A percentile compares a stretch with the other conserved stretches of the same genome.
phyloP scores from a whole-genome alignment of 306 rosid genomes.

The Gastrolobium bilobum region DNA sequence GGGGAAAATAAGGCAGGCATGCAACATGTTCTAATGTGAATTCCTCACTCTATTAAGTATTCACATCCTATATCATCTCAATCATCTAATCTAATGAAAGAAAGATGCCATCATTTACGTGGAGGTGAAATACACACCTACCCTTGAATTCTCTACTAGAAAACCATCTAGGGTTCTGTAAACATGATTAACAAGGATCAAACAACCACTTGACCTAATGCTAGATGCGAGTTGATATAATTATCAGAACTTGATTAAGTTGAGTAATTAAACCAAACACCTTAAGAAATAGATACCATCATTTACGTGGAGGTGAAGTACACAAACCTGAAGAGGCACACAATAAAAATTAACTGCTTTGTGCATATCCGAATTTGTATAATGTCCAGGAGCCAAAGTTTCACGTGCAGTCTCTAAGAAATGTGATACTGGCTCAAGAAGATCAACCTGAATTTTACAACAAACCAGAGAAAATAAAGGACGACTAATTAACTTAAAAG shows the following conservation, averaged over 20 bases:
- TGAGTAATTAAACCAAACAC: too few species aligned
- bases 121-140: conserved; percentile 32
- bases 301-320: conserved; percentile 7
- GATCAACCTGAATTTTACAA: conserved; percentile 78
- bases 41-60: conserved; percentile 7
- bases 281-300: too few species aligned
- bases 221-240: too few species aligned
- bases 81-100: conserved; percentile 22
- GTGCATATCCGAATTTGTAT: conserved; percentile 63
- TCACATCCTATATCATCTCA: background rate
- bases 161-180: too few species aligned
- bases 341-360: conserved; percentile 83
- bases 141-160: too few species aligned
- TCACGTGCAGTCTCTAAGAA: conserved; percentile 89
- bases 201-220: too few species aligned
- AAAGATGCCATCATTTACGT: conserved; percentile 9
- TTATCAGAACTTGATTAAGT: too few species aligned
- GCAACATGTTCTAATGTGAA: conserved; percentile 21
- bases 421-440: conserved; percentile 97
- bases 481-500: conserved; percentile 26
- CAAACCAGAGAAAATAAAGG: conserved; percentile 29
- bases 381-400: conserved; percentile 67
- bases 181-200: too few species aligned
- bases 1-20: conserved; percentile 17
- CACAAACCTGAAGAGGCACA: conserved; percentile 90